Evolutionary conservation across 108 stramenopile species (phyloP).

Genomic region (Conticribra guillardii): DNA sequence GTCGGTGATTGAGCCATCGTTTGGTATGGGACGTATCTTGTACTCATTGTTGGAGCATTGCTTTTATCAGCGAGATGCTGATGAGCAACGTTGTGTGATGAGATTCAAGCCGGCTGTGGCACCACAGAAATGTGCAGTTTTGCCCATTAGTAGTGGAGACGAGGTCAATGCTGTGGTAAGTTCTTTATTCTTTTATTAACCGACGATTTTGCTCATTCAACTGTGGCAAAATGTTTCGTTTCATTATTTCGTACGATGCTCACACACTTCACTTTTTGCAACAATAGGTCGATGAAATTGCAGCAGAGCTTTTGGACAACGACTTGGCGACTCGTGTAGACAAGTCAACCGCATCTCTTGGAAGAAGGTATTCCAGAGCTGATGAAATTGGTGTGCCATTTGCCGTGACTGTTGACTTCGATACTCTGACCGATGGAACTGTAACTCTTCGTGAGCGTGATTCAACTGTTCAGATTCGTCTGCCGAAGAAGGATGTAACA

Average conservation of each 20-base stretch:
- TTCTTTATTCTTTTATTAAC: not conserved
- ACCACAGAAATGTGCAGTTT: constrained; percentile 97
- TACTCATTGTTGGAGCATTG: constrained; percentile 98
- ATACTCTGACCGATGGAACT: constrained; percentile 85
- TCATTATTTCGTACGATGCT: not conserved
- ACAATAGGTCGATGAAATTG: constrained; percentile 78
- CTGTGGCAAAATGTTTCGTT: not conserved
- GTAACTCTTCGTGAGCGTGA: constrained; percentile 99
- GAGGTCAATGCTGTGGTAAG: constrained; percentile 81
- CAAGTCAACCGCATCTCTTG: constrained; percentile 89
- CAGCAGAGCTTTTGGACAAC: constrained; percentile 78
- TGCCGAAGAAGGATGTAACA: constrained; percentile 81
- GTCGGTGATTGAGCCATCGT: constrained; percentile 99
- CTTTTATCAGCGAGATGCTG: constrained; percentile 93
- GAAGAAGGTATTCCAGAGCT: constrained; percentile 93
- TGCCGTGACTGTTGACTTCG: constrained; percentile 98
- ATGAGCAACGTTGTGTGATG: constrained; percentile 97
- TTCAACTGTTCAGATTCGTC: constrained; percentile 91
- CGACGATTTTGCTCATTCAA: not conserved
- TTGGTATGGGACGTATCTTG: constrained; percentile 99
- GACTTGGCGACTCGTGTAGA: constrained; percentile 91
- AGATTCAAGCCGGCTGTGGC: constrained; percentile 96
- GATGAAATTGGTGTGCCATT: constrained; percentile 99
- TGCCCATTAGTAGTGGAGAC: constrained; percentile 86
- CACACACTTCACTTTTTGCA: not conserved